Percentiles rank a stretch among this genome's conserved stretches.
These are phyloP conservation scores for Sporobolomyces roseus DNA, from an alignment of 768 basidiomycete species.

Conservation along the genomic window DNA sequence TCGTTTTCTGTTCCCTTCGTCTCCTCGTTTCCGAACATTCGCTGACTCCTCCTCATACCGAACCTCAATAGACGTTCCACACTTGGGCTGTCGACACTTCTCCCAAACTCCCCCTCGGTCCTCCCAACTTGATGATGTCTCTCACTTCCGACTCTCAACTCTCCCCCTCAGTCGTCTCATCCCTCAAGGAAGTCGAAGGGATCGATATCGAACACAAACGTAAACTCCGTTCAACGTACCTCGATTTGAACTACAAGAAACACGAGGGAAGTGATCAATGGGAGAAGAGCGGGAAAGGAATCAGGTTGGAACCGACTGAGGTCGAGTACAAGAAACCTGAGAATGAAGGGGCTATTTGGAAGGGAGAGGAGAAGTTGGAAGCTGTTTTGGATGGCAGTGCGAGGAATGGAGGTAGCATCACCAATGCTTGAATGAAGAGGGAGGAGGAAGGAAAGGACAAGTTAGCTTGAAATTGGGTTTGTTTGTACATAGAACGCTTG, in stretches of 20 bases:
- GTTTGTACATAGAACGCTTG: too few species aligned
- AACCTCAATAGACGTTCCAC: conserved; percentile 37
- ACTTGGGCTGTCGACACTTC: conserved; percentile 50
- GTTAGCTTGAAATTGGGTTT: too few species aligned
- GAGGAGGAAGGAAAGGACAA: too few species aligned
- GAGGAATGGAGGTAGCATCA: neutral
- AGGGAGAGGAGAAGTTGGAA: conserved; percentile 17
- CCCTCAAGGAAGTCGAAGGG: conserved; percentile 45
- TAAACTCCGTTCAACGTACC: conserved; percentile 50
- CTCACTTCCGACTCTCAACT: conserved; percentile 52
- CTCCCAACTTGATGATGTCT: conserved; percentile 55
- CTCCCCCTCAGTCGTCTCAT: conserved; percentile 41
- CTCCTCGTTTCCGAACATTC: too few species aligned
- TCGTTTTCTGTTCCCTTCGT: too few species aligned
- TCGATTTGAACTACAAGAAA: conserved; percentile 50
- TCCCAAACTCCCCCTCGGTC: conserved; percentile 48
- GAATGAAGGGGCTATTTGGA: conserved; percentile 14
- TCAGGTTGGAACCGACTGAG: conserved; percentile 47
- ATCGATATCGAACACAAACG: conserved; percentile 49
- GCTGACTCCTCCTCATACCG: too few species aligned
- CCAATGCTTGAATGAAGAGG: neutral
- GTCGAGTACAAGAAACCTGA: conserved; percentile 31
- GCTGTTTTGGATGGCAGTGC: conserved; percentile 2
- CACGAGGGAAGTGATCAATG: conserved; percentile 51
- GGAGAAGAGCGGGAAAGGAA: conserved; percentile 49